These are phyloP conservation scores for Phytophthora hybrid DNA, from an alignment of 352 stramenopile genomes.

Conservation along the genomic window DNA sequence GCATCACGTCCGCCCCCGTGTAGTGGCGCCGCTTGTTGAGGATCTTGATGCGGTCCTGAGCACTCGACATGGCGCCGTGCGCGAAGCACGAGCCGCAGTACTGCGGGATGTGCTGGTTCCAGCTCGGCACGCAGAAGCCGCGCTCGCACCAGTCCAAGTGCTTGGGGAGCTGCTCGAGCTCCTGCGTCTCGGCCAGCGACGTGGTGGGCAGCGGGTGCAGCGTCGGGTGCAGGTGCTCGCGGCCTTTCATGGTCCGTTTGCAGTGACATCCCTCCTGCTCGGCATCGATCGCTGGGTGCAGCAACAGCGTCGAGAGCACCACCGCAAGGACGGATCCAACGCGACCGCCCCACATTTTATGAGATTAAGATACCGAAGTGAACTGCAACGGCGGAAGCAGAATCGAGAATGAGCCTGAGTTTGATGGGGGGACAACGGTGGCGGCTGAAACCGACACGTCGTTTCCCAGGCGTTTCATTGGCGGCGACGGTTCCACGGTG, in stretches of 20 bases:
- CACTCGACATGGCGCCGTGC: slow-evolving; percentile 77
- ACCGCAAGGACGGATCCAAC: slow-evolving; percentile 20
- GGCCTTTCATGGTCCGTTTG: slow-evolving; percentile 79
- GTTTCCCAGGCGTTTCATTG: slow-evolving; percentile 38
- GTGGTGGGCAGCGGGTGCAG: slow-evolving; percentile 49
- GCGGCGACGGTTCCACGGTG: slow-evolving; percentile 9
- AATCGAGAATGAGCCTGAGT: slow-evolving; percentile 34
- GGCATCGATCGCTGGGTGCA: slow-evolving; percentile 6
- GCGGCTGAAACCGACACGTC: slow-evolving; percentile 25
- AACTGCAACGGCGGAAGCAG: slow-evolving; percentile 29
- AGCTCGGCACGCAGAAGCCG: slow-evolving; percentile 82
- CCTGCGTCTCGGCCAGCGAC: slow-evolving; percentile 47
- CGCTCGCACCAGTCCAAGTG: slow-evolving; percentile 93
- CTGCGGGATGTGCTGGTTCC: slow-evolving; percentile 87
- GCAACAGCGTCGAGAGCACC: slow-evolving; percentile 24
- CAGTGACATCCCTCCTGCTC: slow-evolving; percentile 51
- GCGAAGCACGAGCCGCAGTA: slow-evolving; percentile 91
- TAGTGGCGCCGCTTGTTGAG: slow-evolving; percentile 69
- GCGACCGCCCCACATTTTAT: slow-evolving; percentile 20
- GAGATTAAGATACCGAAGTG: slow-evolving; percentile 4
- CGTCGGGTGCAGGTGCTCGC: slow-evolving; percentile 71
- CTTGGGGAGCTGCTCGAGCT: slow-evolving; percentile 53
- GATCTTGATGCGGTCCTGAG: slow-evolving; percentile 88
- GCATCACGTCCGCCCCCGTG: slow-evolving; percentile 76
- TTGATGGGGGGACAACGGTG: neutral